Evolutionary conservation across 2,329 filamentous ascomycete species (phyloP).

Genomic region (Pyrenochaeta sp.): DNA sequence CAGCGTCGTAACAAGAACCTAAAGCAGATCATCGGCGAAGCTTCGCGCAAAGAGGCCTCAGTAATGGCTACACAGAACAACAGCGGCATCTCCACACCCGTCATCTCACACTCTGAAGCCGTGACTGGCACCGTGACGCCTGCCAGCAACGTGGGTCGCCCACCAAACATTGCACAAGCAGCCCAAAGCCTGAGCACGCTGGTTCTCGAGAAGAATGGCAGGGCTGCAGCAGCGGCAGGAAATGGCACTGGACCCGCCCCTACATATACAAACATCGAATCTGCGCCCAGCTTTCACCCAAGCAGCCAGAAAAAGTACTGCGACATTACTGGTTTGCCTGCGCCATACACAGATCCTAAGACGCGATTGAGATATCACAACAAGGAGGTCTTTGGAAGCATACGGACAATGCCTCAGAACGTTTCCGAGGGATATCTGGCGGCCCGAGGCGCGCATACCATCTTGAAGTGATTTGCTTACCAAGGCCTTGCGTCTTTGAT

Average conservation of each 20-base stretch:
- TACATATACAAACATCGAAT: slow-evolving; percentile 97
- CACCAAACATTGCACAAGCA: slow-evolving; percentile 81
- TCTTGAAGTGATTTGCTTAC: slow-evolving; percentile 75
- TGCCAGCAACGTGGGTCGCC: slow-evolving; percentile 70
- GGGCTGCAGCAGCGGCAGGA: slow-evolving; percentile 34
- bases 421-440: slow-evolving; percentile 89
- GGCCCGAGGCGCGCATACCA: slow-evolving; percentile 88
- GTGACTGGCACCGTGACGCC: slow-evolving; percentile 51
- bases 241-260: slow-evolving; percentile 66
- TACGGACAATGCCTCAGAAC: slow-evolving; percentile 81
- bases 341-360: slow-evolving; percentile 93
- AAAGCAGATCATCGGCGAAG: slow-evolving; percentile 93
- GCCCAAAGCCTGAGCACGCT: slow-evolving; percentile 86
- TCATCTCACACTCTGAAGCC: slow-evolving; percentile 45
- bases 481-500: neutral
- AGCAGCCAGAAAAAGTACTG: slow-evolving; percentile 89
- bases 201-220: slow-evolving; percentile 81
- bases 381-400: slow-evolving; percentile 86
- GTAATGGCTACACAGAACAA: slow-evolving; percentile 83
- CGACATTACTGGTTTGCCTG: slow-evolving; percentile 92
- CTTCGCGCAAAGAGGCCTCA: slow-evolving; percentile 87
- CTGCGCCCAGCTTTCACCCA: slow-evolving; percentile 81
- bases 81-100: slow-evolving; percentile 77
- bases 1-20: slow-evolving; percentile 98
- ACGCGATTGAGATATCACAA: slow-evolving; percentile 92